These are phyloP conservation scores for Ilyonectria destructans DNA, from an alignment of 2,329 filamentous ascomycete genomes.

Conservation along the genomic window DNA sequence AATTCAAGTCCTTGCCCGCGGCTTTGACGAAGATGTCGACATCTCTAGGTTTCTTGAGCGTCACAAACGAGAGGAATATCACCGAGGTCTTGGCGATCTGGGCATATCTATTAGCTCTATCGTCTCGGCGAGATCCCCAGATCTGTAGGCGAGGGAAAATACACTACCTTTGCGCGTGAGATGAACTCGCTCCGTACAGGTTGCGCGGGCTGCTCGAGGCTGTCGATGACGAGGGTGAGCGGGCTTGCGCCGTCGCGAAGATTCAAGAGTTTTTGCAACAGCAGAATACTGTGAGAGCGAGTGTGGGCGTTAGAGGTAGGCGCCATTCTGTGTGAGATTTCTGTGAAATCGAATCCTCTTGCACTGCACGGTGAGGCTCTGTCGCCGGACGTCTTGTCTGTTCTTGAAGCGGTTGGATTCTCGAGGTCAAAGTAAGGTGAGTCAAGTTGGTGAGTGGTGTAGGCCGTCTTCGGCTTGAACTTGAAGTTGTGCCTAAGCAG, in stretches of 20 bases:
- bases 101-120: slow-evolving; percentile 18
- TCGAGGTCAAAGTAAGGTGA: background rate
- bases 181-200: slow-evolving; percentile 83
- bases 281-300: slow-evolving; percentile 86
- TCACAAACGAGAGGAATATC: slow-evolving; percentile 85
- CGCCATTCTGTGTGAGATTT: slow-evolving; percentile 63
- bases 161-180: slow-evolving; percentile 77
- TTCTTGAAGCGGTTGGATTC: background rate
- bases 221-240: slow-evolving; percentile 89
- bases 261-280: slow-evolving; percentile 87
- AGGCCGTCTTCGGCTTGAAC: slow-evolving; percentile 13
- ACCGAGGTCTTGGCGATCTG: slow-evolving; percentile 77
- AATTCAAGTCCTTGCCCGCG: slow-evolving; percentile 70
- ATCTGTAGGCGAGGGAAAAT: background rate
- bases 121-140: background rate
- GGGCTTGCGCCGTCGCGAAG: slow-evolving; percentile 86
- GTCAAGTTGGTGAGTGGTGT: background rate
- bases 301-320: slow-evolving; percentile 75
- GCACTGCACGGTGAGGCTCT: background rate
- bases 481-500: slow-evolving; percentile 16
- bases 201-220: slow-evolving; percentile 83
- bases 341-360: background rate
- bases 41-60: slow-evolving; percentile 74
- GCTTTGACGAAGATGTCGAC: slow-evolving; percentile 80
- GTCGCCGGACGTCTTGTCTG: background rate